A percentile compares a stretch with the other conserved stretches of the same genome.
Evolutionary conservation across 768 basidiomycete genomes (phyloP).

Genomic region (Kwoniella botswanensis): DNA sequence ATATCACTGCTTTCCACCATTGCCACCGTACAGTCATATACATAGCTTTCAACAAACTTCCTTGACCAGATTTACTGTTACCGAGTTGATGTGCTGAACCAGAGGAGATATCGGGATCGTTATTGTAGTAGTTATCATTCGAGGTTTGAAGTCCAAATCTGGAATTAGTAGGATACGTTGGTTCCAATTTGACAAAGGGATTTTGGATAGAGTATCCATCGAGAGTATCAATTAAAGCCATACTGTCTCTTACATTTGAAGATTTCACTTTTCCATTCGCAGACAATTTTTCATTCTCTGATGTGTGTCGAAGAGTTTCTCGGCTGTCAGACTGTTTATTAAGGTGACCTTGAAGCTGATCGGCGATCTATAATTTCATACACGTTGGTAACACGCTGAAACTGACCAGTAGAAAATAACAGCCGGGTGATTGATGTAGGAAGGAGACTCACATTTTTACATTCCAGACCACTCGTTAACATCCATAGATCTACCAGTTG

Average conservation of each 20-base stretch:
- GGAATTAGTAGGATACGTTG: constrained; percentile 2
- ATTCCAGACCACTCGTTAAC: constrained; percentile 22
- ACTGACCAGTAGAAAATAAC: too few relatives aligned
- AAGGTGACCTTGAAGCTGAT: constrained; percentile 17
- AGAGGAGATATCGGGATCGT: background rate
- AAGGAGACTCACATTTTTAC: constrained; percentile 23
- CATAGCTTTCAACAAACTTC: constrained; percentile 31
- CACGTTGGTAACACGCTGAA: too few relatives aligned
- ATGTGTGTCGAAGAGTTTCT: background rate
- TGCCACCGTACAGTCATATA: constrained; percentile 22
- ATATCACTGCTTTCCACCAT: constrained; percentile 27
- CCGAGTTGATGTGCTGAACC: too few relatives aligned
- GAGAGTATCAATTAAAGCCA: constrained; percentile 17
- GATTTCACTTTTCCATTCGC: background rate
- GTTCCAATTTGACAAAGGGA: constrained; percentile 5
- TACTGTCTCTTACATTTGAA: background rate
- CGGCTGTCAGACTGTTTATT: background rate
- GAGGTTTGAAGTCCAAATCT: background rate
- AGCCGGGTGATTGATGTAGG: background rate
- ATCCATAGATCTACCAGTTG: constrained; percentile 27
- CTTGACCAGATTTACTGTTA: too few relatives aligned
- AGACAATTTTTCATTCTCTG: background rate
- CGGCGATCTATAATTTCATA: constrained; percentile 7
- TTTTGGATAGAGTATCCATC: constrained; percentile 15
- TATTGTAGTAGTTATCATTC: constrained; percentile 20